phyloP scores from a whole-genome alignment of 2,329 filamentous ascomycete species.

The Cadophora luteo-olivacea region DNA sequence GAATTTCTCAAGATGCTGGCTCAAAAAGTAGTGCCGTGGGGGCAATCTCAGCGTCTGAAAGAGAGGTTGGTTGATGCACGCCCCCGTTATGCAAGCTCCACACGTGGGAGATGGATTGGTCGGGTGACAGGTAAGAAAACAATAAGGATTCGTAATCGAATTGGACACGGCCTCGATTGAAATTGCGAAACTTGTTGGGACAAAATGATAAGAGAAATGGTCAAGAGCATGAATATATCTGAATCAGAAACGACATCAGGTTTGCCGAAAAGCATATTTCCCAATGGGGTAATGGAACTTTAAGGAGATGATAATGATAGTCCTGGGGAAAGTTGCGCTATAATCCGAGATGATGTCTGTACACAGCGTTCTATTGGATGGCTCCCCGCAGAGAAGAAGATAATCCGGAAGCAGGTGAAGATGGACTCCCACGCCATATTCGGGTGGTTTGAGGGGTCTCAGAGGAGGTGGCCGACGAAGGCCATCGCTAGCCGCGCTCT shows the following conservation, averaged over 20 bases:
- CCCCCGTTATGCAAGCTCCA: conserved; percentile 33
- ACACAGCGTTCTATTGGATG: conserved; percentile 21
- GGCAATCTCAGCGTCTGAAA: conserved; percentile 24
- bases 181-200: conserved; percentile 20
- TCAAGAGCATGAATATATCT: conserved; percentile 27
- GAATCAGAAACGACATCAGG: conserved; percentile 6
- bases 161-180: conserved; percentile 27
- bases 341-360: conserved; percentile 12
- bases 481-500: conserved; percentile 24
- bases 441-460: conserved; percentile 15
- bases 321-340: conserved; percentile 19
- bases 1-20: conserved; percentile 6
- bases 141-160: conserved; percentile 33
- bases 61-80: conserved; percentile 27
- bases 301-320: conserved; percentile 31
- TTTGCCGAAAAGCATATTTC: conserved; percentile 32
- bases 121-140: conserved; percentile 28
- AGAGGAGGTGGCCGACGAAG: conserved; percentile 20
- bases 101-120: conserved; percentile 38
- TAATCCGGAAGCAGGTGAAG: conserved; percentile 27
- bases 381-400: conserved; percentile 27
- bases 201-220: conserved; percentile 23
- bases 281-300: conserved; percentile 34
- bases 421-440: conserved; percentile 16
- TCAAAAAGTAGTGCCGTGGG: conserved; percentile 28